Conservation (phyloP, 345 rosid genomes). For the Pugionium dolabratum region DNA sequence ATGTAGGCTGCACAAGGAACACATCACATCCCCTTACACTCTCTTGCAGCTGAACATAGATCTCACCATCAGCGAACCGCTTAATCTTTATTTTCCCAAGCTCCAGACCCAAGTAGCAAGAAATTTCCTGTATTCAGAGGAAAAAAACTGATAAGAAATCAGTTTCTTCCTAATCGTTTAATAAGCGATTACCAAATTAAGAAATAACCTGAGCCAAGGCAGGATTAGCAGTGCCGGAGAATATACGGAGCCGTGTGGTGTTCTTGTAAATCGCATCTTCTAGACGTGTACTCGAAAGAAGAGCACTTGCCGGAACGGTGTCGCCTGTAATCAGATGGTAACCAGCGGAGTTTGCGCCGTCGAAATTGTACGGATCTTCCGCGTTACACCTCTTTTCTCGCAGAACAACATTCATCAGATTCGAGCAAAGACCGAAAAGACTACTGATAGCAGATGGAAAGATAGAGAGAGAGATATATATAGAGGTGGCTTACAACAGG, state of each 20-base stretch:
- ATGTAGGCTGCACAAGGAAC: constrained; percentile 90
- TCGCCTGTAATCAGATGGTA: constrained; percentile 44
- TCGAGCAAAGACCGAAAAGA: not conserved
- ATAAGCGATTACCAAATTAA: not conserved
- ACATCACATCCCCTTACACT: constrained; percentile 99
- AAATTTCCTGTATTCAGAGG: constrained; percentile 63
- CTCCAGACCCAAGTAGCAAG: constrained; percentile 93
- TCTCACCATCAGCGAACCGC: constrained; percentile 95
- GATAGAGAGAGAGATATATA: not conserved
- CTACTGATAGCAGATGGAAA: not conserved
- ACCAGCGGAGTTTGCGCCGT: constrained; percentile 53
- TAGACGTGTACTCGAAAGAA: constrained; percentile 44
- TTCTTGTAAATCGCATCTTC: constrained; percentile 43
- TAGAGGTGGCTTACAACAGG: constrained; percentile 30
- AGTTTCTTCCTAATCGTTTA: not conserved
- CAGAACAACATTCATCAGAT: constrained; percentile 4
- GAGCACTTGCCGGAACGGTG: constrained; percentile 39
- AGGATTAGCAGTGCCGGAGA: constrained; percentile 93
- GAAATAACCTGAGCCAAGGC: constrained; percentile 76
- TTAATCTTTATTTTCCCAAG: constrained; percentile 91
- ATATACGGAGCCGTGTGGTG: constrained; percentile 78
- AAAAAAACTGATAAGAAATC: constrained; percentile 1
- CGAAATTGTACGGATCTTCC: constrained; percentile 64
- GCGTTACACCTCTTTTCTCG: constrained; percentile 56
- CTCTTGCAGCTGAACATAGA: constrained; percentile 91